Conservation (phyloP, 345 rosid species). For the Adansonia digitata region DNA sequence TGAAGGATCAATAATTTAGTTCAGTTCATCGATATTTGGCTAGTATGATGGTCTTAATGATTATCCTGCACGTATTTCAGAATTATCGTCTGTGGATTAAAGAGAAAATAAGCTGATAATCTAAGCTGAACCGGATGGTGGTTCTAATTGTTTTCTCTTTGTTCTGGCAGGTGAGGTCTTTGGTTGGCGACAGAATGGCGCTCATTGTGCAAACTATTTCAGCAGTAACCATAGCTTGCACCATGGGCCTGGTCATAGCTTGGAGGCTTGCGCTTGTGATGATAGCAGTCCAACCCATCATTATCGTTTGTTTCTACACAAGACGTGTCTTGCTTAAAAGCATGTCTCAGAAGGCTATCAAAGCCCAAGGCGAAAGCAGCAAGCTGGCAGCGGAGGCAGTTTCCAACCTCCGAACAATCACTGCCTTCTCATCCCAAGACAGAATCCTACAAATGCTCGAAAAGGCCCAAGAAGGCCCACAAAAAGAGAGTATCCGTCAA, state of each 20-base stretch:
- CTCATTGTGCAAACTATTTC: slow-evolving; percentile 57
- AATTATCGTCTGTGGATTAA: background rate
- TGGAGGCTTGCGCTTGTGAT: slow-evolving; percentile 66
- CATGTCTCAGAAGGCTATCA: slow-evolving; percentile 6
- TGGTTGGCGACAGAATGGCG: slow-evolving; percentile 64
- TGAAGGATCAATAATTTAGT: too few relatives aligned
- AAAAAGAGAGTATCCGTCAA: background rate
- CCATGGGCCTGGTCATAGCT: slow-evolving; percentile 60
- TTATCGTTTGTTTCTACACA: slow-evolving; percentile 22
- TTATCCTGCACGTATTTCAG: background rate
- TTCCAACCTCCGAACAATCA: slow-evolving; percentile 3
- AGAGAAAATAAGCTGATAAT: background rate
- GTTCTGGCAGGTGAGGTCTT: slow-evolving; percentile 48
- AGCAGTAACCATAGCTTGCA: slow-evolving; percentile 51
- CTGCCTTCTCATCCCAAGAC: slow-evolving; percentile 5
- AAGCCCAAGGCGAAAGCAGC: slow-evolving; percentile 10
- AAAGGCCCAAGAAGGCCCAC: slow-evolving; percentile 4
- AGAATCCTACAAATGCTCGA: slow-evolving; percentile 1
- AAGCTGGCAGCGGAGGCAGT: slow-evolving; percentile 7
- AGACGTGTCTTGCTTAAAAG: background rate
- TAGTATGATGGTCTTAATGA: too few relatives aligned
- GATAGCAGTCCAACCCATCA: slow-evolving; percentile 57
- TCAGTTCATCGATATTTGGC: too few relatives aligned
- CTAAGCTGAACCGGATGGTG: background rate
- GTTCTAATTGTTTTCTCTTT: background rate